phyloP scores from a whole-genome alignment of 345 rosid species.

The Nephelium lappaceum region DNA sequence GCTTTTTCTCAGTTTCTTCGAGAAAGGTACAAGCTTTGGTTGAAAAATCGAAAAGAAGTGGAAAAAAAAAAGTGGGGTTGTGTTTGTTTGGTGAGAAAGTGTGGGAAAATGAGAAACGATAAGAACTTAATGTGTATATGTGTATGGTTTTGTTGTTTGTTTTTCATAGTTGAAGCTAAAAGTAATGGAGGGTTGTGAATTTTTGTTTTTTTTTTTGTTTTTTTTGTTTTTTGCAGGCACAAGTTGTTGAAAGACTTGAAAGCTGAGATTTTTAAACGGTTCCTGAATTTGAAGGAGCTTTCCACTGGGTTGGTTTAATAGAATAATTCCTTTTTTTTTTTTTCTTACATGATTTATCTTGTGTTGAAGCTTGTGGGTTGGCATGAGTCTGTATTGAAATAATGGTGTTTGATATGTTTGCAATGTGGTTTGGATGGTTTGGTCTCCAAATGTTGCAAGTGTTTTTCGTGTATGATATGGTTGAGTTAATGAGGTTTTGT shows the following conservation, averaged over 20 bases:
- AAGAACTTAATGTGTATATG: neutral
- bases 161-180: neutral
- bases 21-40: constrained; percentile 58
- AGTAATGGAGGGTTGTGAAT: neutral
- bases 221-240: constrained; percentile 75
- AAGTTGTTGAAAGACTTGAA: constrained; percentile 82
- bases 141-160: neutral
- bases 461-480: neutral
- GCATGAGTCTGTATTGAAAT: neutral
- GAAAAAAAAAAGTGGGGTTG: neutral
- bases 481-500: neutral
- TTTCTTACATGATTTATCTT: neutral
- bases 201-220: no score
- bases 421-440: neutral
- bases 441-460: neutral
- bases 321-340: constrained; percentile 12
- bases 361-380: neutral
- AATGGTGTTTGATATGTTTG: neutral
- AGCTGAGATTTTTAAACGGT: constrained; percentile 74
- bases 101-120: neutral
- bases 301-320: constrained; percentile 70
- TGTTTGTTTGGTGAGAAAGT: constrained; percentile 16
- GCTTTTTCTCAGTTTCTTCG: constrained; percentile 85
- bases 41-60: neutral
- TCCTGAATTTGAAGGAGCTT: constrained; percentile 64